These are phyloP conservation scores for Salvia sclarea DNA, from an alignment of 305 asterid genomes.

Conservation along the genomic window DNA sequence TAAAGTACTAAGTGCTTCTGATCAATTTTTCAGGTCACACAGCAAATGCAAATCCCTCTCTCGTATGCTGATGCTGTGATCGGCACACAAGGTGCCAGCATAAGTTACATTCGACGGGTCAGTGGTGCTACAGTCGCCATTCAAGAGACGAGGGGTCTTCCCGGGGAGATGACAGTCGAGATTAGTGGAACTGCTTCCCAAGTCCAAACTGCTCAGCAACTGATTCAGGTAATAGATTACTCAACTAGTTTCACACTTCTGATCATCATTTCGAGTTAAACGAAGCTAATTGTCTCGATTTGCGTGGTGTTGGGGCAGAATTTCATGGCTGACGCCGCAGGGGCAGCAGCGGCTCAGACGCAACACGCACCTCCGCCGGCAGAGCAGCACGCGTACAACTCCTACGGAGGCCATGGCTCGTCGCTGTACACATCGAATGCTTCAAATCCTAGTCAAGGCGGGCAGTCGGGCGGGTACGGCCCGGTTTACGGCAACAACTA, in stretches of 20 bases:
- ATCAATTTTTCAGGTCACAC: conserved; percentile 57
- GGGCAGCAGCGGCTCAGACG: conserved; percentile 47
- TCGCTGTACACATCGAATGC: conserved; percentile 58
- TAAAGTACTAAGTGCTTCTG: not conserved
- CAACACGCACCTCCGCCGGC: conserved; percentile 58
- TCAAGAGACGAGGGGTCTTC: conserved; percentile 91
- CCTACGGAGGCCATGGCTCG: conserved; percentile 56
- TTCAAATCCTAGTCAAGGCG: conserved; percentile 54
- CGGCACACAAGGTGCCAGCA: conserved; percentile 86
- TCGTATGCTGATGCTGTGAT: conserved; percentile 96
- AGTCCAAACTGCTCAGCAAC: conserved; percentile 95
- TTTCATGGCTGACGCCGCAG: conserved; percentile 66
- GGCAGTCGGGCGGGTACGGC: conserved; percentile 75
- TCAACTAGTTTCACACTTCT: too few species aligned
- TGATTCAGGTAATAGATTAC: conserved; percentile 97
- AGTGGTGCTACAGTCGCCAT: conserved; percentile 95
- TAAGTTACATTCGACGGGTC: conserved; percentile 86
- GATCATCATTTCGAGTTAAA: not conserved
- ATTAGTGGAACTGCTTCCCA: conserved; percentile 92
- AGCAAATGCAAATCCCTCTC: conserved; percentile 87
- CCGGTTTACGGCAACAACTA: conserved; percentile 69
- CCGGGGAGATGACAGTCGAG: conserved; percentile 97
- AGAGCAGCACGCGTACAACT: conserved; percentile 67
- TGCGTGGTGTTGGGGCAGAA: conserved; percentile 31
- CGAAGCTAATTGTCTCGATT: not conserved